phyloP scores from a whole-genome alignment of 2,329 filamentous ascomycete genomes.

The Phialemonium atrogriseum region DNA sequence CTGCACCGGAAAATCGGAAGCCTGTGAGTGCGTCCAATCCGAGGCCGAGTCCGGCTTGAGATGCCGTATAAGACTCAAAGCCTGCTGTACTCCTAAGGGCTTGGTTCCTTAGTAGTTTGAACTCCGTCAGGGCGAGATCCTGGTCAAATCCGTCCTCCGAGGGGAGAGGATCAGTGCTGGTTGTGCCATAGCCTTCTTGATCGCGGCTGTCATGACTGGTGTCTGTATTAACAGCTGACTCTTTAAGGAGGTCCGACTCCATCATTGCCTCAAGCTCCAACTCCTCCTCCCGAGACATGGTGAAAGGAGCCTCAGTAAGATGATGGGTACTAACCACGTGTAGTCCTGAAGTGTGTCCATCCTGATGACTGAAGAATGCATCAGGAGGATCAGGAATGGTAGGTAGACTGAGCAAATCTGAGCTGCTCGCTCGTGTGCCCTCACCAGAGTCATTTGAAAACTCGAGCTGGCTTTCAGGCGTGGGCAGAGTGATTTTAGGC shows the following conservation, averaged over 20 bases:
- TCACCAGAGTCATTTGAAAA: too few relatives aligned
- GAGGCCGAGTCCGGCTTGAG: not conserved
- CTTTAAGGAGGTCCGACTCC: not conserved
- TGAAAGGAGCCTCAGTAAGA: constrained; percentile 1
- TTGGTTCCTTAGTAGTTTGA: not conserved
- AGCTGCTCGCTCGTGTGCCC: too few relatives aligned
- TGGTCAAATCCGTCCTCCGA: not conserved
- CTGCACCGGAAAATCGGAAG: not conserved
- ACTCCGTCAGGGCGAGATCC: not conserved
- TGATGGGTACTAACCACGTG: constrained; percentile 3
- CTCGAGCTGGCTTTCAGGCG: too few relatives aligned
- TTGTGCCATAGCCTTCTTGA: not conserved
- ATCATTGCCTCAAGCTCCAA: not conserved
- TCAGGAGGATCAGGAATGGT: constrained; percentile 4
- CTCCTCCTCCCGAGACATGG: not conserved
- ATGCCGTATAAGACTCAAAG: not conserved
- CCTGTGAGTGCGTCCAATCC: not conserved
- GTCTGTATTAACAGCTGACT: constrained; percentile 1
- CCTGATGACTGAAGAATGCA: constrained; percentile 2
- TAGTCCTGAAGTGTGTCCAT: constrained; percentile 4
- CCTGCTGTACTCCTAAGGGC: not conserved
- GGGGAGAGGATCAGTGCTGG: not conserved
- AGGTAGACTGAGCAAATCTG: not conserved
- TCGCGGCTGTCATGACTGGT: constrained; percentile 1
- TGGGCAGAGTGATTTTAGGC: too few relatives aligned